Base-by-base conservation (phyloP, 1,139 yeast genomes). In the Citeromyces siamensis region DNA sequence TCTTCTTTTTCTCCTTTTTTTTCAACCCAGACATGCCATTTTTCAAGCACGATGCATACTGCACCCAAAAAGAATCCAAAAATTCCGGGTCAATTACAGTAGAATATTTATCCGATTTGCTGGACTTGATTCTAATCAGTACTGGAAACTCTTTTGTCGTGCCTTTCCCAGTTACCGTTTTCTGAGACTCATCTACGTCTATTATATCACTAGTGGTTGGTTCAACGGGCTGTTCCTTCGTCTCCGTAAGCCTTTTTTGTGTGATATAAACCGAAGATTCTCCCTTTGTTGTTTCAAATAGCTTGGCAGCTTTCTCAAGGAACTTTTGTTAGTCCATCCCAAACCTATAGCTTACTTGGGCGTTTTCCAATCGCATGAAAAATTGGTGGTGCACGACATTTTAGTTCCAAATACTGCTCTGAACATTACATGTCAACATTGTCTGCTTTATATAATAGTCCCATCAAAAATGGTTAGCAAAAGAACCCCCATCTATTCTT, bases 141-240 rank as follows among this genome's bases (percentile, higher is more conserved):
- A 34, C 81, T 58, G 53, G 83, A 65, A 34, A 75, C 58, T 36
- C 76, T 55, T 2, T 75, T 51, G 4, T 76, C 68, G 46, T 73
- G 75, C 36, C 52, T 45, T 18, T 42, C 40, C 13, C 45, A 44
- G 3, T 35, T 21, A 21, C 34, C 37, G 22, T 22, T 29, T 35
- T n/a, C 19, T 34, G 19, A 23, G 29, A 17, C 36, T 33, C 16
- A 5, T 34, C 37, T 3, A 40, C 16, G 17, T 35, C 37, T 32
- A 42, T 41, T 4, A 41, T 23, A 2, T 42, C 32, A 4, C 46
- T 43, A 21, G 39, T 34, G 26, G 19, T 13, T 5, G 45, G 41
- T 18, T 44, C 47, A 14, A 44, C 44, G 18, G 45, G 43, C 7
- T 36, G 27, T 7, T 28, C 19, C 31, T 37, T 23, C 20, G 37